phyloP scores from a whole-genome alignment of 495 filamentous ascomycete species.

The Daldinia loculata region DNA sequence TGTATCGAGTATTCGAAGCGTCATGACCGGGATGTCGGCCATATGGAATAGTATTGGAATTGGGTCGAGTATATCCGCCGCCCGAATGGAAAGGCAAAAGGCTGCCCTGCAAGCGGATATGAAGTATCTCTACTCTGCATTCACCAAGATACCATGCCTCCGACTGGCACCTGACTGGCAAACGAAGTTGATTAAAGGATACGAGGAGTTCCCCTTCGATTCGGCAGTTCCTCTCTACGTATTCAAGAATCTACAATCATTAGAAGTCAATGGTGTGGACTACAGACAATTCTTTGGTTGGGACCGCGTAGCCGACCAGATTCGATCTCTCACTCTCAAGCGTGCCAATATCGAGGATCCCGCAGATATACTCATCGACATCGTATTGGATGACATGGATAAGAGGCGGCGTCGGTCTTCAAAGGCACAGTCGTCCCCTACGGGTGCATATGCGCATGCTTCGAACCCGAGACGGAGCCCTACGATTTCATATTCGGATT shows the following conservation, averaged over 20 bases:
- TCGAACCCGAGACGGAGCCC: constrained; percentile 66
- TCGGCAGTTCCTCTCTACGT: constrained; percentile 93
- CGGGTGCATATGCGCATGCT: constrained; percentile 68
- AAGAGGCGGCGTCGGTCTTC: constrained; percentile 86
- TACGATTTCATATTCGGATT: constrained; percentile 62
- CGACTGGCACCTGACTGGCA: constrained; percentile 88
- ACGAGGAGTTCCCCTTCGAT: constrained; percentile 98
- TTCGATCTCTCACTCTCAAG: constrained; percentile 89
- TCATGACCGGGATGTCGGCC: constrained; percentile 93
- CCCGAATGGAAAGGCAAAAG: constrained; percentile 87
- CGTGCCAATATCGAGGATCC: constrained; percentile 88
- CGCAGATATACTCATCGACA: constrained; percentile 85
- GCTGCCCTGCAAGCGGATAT: constrained; percentile 83
- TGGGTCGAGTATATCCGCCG: constrained; percentile 73
- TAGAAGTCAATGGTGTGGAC: constrained; percentile 95
- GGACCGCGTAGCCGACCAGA: constrained; percentile 90
- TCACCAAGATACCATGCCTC: constrained; percentile 96
- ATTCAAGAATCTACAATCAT: constrained; percentile 93
- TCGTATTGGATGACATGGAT: constrained; percentile 96
- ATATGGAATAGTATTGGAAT: constrained; percentile 90
- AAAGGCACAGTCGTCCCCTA: constrained; percentile 82
- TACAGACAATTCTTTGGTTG: constrained; percentile 97
- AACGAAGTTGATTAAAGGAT: constrained; percentile 86
- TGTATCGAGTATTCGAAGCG: constrained; percentile 94
- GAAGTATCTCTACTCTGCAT: constrained; percentile 96